phyloP scores from a whole-genome alignment of 2,329 filamentous ascomycete genomes.

The Verticillium longisporum region DNA sequence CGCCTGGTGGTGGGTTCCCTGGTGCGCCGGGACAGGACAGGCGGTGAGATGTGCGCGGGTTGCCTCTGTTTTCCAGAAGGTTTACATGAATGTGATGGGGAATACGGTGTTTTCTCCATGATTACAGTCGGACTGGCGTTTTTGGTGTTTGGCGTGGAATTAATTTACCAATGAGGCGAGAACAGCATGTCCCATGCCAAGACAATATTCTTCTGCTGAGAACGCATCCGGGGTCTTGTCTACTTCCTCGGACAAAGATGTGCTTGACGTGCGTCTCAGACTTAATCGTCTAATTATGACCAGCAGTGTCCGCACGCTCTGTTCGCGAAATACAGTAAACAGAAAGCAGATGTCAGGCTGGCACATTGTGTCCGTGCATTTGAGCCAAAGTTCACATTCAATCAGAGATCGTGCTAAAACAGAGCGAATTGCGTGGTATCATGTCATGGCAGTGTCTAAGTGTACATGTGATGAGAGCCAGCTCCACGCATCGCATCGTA shows the following conservation, averaged over 20 bases:
- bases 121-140: neutral
- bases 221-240: neutral
- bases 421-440: neutral
- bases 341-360: neutral
- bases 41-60: constrained; percentile 20
- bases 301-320: no score
- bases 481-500: neutral
- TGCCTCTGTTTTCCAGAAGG: constrained; percentile 1
- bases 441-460: neutral
- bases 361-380: neutral
- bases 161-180: neutral
- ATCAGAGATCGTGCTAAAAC: neutral
- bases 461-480: neutral
- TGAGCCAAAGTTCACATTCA: neutral
- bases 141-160: neutral
- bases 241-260: no score
- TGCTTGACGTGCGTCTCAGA: neutral
- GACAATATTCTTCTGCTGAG: neutral
- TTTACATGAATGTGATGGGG: neutral
- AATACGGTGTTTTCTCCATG: neutral
- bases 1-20: constrained; percentile 22
- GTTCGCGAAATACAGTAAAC: no score
- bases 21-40: constrained; percentile 31
- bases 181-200: neutral
- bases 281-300: neutral